Evolutionary conservation across 306 rosid species (phyloP), one percentile per base, ranked within the genome.

Genomic region (Luffa acutangula): DNA sequence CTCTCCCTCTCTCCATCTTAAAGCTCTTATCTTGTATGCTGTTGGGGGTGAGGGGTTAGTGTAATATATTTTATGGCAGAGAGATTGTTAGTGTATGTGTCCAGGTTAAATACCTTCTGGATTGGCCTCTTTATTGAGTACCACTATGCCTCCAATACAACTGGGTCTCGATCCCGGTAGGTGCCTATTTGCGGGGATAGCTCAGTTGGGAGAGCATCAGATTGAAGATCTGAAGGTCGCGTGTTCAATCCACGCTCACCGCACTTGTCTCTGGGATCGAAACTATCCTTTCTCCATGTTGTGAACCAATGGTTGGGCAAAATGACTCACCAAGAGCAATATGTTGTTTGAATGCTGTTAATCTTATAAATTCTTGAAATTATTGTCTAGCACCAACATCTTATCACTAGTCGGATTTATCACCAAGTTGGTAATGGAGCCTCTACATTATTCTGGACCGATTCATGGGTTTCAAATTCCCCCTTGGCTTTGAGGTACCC

Each of bases 141-240:
- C 42, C 31, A 56, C 39, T 65, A 69, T 82, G 62, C 81, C 81
- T 60, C 70, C 80, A 64, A 69, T 63, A 37, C 2, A 15, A 66
- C 41, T 76, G 8, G 82, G 85, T 78, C 80, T 82, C 5, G 79
- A 73, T 84, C 83, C 82, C 36, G 56, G 83, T 76, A 56, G 85
- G 82, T 85, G 85, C 83, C 78, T 84, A 67, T 83, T 84, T 87
- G 91, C 79, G 85, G 90, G 87, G 92, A 87, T 91, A 91, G 93
- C 93, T 90, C 90, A 89, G 85, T 84, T 87, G 89, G 88, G 91
- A 90, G 97, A 87, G 93, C 83, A 33, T 85, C 90, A 81, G 92
- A 89, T 46, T 90, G 85, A 79, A 83, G 86, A 88, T 91, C 88
- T 91, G 91, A 86, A 88, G 91, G 96, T 83, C 60, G 85, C 84